Base-by-base conservation (phyloP, 306 rosid genomes). In the Prosopis cineraria region DNA sequence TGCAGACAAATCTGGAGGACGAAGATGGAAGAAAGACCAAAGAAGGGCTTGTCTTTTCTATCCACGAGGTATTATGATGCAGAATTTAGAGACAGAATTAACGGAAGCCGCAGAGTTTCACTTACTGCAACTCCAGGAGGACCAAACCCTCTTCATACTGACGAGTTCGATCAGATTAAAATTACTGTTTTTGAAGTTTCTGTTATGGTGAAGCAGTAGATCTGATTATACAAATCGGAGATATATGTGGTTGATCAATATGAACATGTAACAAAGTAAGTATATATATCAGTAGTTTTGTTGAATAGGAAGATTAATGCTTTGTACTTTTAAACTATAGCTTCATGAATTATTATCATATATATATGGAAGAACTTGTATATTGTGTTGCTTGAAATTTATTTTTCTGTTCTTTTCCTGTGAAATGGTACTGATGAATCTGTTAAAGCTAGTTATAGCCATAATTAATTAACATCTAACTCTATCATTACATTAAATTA, bases 131-230 rank as follows among this genome's bases (percentile, higher is more conserved):
- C 85, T 75, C 91, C 96, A 5, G 83, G 86, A 68, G 96, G 96
- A 80, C 93, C 96, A 79, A 85, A 91, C 70, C 93, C 91, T 70
- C 93, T 91, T 88, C 96, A 91, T 83, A 88, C 58, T 53, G 12
- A 43, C 34, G 2, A 43, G 6, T 52, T 20, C n/a, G n/a, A n/a
- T n/a, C 17, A 50, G 56, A 50, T 50, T n/a, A 19, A 20, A 13
- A 41, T 44, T 62, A 78, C 30, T 37, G 30, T 70, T 48, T 33
- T 24, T 55, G 9, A 27, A 78, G 68, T 65, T 56, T 65, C 52
- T 78, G 59, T 34, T 34, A 12, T 37, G 59, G 59, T 59, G 70
- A 56, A 31, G 72, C 56, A 43, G 33, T 68, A 78, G 88, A 81
- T 81, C 81, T 79, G 74, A 56, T 71, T 53, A 72, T 53, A 72